phyloP scores from a whole-genome alignment of 1,284 basidiomycete genomes.

The Fistulinella staudtii region DNA sequence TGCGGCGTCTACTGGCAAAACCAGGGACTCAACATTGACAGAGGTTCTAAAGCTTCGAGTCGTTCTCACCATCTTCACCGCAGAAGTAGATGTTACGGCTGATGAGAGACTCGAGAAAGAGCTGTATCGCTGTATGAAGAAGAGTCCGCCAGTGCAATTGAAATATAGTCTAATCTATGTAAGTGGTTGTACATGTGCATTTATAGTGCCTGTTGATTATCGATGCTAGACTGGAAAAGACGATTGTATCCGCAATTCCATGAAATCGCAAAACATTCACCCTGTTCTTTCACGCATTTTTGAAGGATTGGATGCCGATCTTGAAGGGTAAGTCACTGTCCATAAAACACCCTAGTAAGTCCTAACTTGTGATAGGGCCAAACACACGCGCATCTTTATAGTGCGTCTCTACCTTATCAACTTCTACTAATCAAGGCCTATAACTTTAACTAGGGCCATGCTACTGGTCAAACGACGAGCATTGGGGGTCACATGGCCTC shows the following conservation, averaged over 20 bases:
- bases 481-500: conserved; percentile 90
- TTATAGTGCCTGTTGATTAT: not conserved
- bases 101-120: conserved; percentile 73
- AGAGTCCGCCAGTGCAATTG: conserved; percentile 80
- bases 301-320: conserved; percentile 77
- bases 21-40: too few relatives aligned
- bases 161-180: conserved; percentile 87
- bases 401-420: conserved; percentile 14
- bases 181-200: conserved; percentile 29
- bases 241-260: conserved; percentile 75
- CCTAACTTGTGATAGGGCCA: conserved; percentile 41
- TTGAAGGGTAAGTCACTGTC: conserved; percentile 58
- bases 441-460: conserved; percentile 52
- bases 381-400: conserved; percentile 73
- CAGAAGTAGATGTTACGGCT: conserved; percentile 75
- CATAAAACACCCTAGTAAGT: conserved; percentile 1
- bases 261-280: conserved; percentile 58
- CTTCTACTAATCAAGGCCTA: not conserved
- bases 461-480: conserved; percentile 90
- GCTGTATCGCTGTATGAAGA: conserved; percentile 91
- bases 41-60: conserved; percentile 43
- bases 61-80: conserved; percentile 79
- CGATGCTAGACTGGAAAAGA: conserved; percentile 73
- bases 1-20: not conserved
- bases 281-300: conserved; percentile 75